A percentile compares a stretch with the other conserved stretches of the same genome.
phyloP scores from a whole-genome alignment of 352 stramenopile species.

The Peronospora tabacina region DNA sequence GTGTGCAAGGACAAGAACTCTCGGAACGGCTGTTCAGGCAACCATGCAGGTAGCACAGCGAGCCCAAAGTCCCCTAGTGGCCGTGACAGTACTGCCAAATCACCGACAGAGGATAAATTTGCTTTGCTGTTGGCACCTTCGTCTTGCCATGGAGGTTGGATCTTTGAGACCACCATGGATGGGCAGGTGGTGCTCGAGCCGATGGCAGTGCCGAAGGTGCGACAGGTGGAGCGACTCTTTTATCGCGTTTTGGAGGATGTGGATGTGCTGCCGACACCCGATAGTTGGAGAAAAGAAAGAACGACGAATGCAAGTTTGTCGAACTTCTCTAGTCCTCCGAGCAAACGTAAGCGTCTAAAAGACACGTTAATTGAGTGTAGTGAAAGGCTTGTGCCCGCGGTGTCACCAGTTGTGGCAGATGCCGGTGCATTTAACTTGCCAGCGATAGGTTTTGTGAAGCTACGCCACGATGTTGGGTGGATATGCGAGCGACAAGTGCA shows the following conservation, averaged over 20 bases:
- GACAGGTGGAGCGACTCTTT: conserved; percentile 72
- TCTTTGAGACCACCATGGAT: conserved; percentile 84
- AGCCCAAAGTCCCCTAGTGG: conserved; percentile 18
- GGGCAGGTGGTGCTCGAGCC: conserved; percentile 67
- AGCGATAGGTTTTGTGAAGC: conserved; percentile 65
- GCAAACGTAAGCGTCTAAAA: conserved; percentile 52
- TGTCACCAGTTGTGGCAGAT: conserved; percentile 9
- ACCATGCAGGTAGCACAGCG: conserved; percentile 28
- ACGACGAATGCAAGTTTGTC: conserved; percentile 4
- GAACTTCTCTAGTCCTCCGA: conserved; percentile 28
- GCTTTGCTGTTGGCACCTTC: conserved; percentile 16
- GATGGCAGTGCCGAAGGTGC: conserved; percentile 46
- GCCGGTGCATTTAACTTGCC: conserved; percentile 16
- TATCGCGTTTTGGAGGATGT: conserved; percentile 68
- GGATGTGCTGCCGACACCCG: conserved; percentile 54
- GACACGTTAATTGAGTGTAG: conserved; percentile 73
- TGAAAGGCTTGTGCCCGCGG: conserved; percentile 55
- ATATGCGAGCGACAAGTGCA: conserved; percentile 58
- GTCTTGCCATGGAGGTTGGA: conserved; percentile 67
- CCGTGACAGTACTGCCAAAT: conserved; percentile 5
- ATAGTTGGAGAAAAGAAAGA: conserved; percentile 5
- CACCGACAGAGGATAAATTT: conserved; percentile 13
- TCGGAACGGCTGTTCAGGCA: conserved; percentile 44
- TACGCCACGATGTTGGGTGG: conserved; percentile 75
- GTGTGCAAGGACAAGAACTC: conserved; percentile 70